These are phyloP conservation scores for Russula dissimulans DNA, from an alignment of 768 basidiomycete genomes.

Conservation along the genomic window DNA sequence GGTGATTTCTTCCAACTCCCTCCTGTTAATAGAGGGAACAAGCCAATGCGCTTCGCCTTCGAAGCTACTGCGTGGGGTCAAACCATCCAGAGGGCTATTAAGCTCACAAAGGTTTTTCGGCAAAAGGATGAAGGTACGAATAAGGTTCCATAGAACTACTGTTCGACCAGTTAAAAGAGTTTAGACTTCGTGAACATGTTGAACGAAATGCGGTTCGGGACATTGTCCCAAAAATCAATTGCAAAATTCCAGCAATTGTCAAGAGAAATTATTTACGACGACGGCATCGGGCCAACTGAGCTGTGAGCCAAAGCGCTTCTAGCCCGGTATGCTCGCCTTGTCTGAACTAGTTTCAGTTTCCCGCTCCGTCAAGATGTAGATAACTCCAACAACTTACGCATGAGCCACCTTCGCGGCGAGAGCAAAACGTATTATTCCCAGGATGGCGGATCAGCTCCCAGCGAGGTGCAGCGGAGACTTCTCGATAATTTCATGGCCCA, in stretches of 20 bases:
- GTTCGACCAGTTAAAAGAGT: slow-evolving; percentile 1
- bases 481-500: slow-evolving; percentile 91
- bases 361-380: slow-evolving; percentile 92
- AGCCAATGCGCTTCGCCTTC: slow-evolving; percentile 76
- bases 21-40: slow-evolving; percentile 64
- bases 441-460: slow-evolving; percentile 54
- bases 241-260: slow-evolving; percentile 60
- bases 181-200: slow-evolving; percentile 91
- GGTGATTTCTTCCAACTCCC: slow-evolving; percentile 99
- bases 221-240: slow-evolving; percentile 54
- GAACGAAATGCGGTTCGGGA: slow-evolving; percentile 96
- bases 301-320: slow-evolving; percentile 43
- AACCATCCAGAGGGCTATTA: slow-evolving; percentile 73
- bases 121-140: slow-evolving; percentile 80
- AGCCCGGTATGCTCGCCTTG: background rate
- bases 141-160: background rate
- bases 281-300: slow-evolving; percentile 85
- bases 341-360: slow-evolving; percentile 44
- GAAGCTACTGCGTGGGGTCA: slow-evolving; percentile 75
- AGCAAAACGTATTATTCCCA: slow-evolving; percentile 42
- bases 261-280: slow-evolving; percentile 62
- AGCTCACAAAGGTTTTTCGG: slow-evolving; percentile 91
- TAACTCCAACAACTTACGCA: slow-evolving; percentile 62
- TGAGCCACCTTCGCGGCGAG: slow-evolving; percentile 49
- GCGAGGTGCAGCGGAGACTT: slow-evolving; percentile 59